Evolutionary conservation across 352 stramenopile species (phyloP).

Genomic region (Phytophthora palmivora): DNA sequence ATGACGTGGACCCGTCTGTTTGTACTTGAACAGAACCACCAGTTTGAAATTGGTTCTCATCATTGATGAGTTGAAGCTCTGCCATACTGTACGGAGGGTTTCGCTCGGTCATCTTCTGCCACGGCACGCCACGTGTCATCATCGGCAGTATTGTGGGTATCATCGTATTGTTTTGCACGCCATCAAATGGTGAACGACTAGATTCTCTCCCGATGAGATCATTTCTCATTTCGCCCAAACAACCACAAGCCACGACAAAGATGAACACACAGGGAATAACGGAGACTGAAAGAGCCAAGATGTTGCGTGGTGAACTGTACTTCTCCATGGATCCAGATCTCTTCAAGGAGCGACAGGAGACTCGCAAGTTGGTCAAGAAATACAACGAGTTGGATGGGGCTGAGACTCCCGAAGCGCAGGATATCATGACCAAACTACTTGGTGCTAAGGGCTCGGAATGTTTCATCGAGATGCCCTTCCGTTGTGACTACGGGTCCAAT

Average conservation of each 20-base stretch:
- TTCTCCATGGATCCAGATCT: conserved; percentile 45
- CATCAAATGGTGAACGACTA: not conserved
- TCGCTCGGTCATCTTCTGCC: not conserved
- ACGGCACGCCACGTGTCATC: not conserved
- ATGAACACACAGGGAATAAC: not conserved
- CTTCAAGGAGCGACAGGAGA: conserved; percentile 41
- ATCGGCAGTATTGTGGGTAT: conserved; percentile 7
- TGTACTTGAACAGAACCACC: too few relatives aligned
- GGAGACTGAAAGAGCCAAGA: conserved; percentile 62
- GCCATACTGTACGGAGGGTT: too few relatives aligned
- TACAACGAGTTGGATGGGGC: conserved; percentile 52
- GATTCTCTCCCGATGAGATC: conserved; percentile 1
- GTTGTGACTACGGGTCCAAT: conserved; percentile 91
- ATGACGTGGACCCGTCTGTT: not conserved
- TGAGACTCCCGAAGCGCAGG: conserved; percentile 34
- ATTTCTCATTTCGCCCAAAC: conserved; percentile 20
- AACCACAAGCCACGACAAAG: conserved; percentile 4
- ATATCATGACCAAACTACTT: conserved; percentile 47
- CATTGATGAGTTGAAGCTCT: not conserved
- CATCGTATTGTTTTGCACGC: conserved; percentile 1
- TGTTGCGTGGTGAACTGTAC: conserved; percentile 72
- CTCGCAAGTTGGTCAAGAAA: conserved; percentile 42
- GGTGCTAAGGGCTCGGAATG: conserved; percentile 50
- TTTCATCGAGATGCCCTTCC: conserved; percentile 85
- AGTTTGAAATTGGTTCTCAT: not conserved